These are phyloP conservation scores for Thoreauomyces humboldtii DNA, from an alignment of 192 early-diverging fungal species.

Conservation along the genomic window DNA sequence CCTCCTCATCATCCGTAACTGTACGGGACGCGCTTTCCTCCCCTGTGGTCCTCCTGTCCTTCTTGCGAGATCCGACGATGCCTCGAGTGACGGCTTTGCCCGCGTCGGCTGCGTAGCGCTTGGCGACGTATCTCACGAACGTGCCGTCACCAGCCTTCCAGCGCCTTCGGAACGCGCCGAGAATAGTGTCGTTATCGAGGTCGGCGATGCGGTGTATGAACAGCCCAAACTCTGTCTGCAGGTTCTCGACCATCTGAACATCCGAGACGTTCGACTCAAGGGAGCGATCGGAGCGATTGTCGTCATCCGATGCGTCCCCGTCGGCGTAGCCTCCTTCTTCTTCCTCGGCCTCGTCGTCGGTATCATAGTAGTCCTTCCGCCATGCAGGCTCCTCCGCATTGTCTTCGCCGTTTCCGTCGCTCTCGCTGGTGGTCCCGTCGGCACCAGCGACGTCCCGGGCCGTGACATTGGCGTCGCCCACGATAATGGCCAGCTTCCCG, in stretches of 20 bases:
- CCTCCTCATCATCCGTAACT: constrained; percentile 11
- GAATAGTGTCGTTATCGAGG: constrained; percentile 26
- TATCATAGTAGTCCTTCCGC: constrained; percentile 29
- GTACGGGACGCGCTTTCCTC: not conserved
- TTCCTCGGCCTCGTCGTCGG: constrained; percentile 22
- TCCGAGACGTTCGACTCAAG: not conserved
- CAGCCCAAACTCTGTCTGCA: constrained; percentile 15
- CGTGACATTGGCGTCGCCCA: constrained; percentile 4
- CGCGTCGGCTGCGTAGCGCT: constrained; percentile 28
- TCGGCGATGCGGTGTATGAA: constrained; percentile 31
- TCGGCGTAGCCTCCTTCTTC: constrained; percentile 22
- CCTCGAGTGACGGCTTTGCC: constrained; percentile 14
- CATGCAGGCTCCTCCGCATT: constrained; percentile 13
- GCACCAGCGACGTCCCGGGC: constrained; percentile 7
- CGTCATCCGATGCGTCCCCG: not conserved
- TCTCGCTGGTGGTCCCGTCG: constrained; percentile 6
- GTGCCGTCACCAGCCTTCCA: constrained; percentile 27
- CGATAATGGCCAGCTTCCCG: constrained; percentile 21
- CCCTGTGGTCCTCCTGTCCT: constrained; percentile 1
- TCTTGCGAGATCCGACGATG: constrained; percentile 12
- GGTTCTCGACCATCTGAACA: not conserved
- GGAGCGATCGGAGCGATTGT: not conserved
- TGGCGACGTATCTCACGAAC: constrained; percentile 38
- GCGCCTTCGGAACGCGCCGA: constrained; percentile 22
- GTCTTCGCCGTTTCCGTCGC: not conserved